phyloP scores from a whole-genome alignment of 2,329 filamentous ascomycete genomes.

The Calonectria crousiana region DNA sequence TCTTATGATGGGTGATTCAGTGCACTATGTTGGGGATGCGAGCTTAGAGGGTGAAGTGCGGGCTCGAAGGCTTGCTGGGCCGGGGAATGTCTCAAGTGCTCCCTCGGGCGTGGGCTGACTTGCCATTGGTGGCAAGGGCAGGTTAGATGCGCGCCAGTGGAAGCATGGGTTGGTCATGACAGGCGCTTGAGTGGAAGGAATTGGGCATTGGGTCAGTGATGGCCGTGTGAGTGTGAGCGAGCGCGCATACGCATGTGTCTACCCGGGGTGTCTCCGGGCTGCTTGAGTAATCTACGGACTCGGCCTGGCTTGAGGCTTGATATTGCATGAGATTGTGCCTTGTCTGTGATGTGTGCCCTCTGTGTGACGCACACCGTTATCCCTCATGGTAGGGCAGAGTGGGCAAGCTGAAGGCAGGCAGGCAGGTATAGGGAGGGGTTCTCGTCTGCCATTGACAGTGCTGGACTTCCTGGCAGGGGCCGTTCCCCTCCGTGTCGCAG shows the following conservation, averaged over 20 bases:
- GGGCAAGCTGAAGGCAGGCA: background rate
- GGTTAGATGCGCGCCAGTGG: background rate
- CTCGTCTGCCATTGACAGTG: background rate
- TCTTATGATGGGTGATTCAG: slow-evolving; percentile 27
- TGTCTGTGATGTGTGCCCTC: background rate
- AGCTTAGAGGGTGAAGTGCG: slow-evolving; percentile 15
- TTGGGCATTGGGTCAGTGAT: background rate
- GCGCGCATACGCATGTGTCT: background rate
- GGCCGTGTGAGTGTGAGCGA: background rate
- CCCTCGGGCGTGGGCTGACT: slow-evolving; percentile 3
- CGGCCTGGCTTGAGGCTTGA: slow-evolving; percentile 6
- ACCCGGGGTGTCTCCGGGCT: background rate
- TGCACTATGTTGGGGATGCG: slow-evolving; percentile 27
- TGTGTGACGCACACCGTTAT: background rate
- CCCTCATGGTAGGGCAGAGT: slow-evolving; percentile 14
- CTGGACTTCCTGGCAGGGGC: slow-evolving; percentile 4
- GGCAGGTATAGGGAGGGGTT: background rate
- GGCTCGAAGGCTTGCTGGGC: slow-evolving; percentile 8
- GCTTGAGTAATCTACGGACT: background rate
- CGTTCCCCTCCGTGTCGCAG: slow-evolving; percentile 18
- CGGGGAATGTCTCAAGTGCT: slow-evolving; percentile 24
- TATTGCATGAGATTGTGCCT: background rate
- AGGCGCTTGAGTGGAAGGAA: background rate
- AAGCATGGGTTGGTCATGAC: slow-evolving; percentile 3
- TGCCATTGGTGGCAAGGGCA: slow-evolving; percentile 9